Percentiles rank a stretch among this genome's conserved stretches.
Conservation (phyloP, 1,284 basidiomycete genomes). For the Coniferiporia sulphurascens region DNA sequence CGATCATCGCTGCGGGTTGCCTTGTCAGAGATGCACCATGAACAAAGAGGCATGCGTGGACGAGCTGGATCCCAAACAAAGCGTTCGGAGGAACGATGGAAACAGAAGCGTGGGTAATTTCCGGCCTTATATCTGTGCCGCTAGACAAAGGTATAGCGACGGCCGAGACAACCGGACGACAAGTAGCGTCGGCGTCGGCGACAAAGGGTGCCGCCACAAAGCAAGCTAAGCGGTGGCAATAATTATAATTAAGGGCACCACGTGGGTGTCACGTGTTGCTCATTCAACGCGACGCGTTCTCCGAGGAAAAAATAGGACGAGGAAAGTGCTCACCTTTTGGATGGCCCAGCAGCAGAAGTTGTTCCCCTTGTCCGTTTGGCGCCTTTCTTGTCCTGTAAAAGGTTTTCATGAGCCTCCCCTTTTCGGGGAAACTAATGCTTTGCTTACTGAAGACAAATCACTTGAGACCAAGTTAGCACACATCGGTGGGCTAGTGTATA, state of each 20-base stretch:
- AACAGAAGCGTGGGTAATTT: not conserved
- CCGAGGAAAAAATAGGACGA: not conserved
- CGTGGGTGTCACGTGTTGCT: constrained; percentile 4
- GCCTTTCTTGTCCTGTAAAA: constrained; percentile 2
- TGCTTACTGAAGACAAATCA: constrained; percentile 9
- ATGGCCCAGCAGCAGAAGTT: not conserved
- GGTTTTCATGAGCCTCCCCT: not conserved
- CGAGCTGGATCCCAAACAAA: not conserved
- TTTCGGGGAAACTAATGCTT: not conserved
- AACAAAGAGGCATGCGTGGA: constrained; percentile 10
- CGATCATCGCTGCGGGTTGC: constrained; percentile 12
- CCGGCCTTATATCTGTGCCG: not conserved
- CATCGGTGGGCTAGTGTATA: not conserved
- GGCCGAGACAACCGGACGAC: not conserved
- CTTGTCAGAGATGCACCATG: constrained; percentile 17
- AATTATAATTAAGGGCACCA: not conserved
- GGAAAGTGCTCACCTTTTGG: constrained; percentile 6
- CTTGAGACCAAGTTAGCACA: constrained; percentile 1
- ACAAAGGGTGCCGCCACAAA: not conserved
- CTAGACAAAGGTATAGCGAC: not conserved
- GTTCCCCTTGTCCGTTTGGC: constrained; percentile 6
- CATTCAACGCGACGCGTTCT: not conserved
- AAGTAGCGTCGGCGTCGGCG: not conserved
- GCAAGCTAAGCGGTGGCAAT: not conserved
- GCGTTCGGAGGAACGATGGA: not conserved